Evolutionary conservation across 257 asterid species (phyloP).

Genomic region (Coffea eugenioides): DNA sequence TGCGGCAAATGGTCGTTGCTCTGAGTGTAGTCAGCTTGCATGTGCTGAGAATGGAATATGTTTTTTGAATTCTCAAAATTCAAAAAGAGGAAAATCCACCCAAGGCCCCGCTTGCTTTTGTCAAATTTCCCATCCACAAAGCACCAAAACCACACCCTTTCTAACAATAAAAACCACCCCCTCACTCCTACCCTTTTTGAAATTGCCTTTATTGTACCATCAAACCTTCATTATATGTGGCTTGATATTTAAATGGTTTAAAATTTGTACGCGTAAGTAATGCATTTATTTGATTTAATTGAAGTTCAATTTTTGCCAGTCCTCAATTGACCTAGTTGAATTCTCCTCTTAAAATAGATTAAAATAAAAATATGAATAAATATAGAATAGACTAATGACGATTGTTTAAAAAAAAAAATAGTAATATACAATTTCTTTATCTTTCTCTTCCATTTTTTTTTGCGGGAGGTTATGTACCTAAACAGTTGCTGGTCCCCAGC

Average conservation of each 20-base stretch:
- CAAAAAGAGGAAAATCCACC: constrained; percentile 9
- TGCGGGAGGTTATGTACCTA: not conserved
- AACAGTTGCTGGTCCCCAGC: constrained; percentile 23
- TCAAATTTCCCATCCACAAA: constrained; percentile 13
- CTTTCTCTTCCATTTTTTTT: not conserved
- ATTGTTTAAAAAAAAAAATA: too few relatives aligned
- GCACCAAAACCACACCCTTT: constrained; percentile 20
- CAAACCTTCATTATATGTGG: too few relatives aligned
- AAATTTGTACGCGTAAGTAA: too few relatives aligned
- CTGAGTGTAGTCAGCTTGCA: constrained; percentile 16
- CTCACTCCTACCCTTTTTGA: not conserved
- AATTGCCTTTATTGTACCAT: not conserved
- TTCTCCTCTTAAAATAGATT: too few relatives aligned
- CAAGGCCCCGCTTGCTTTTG: constrained; percentile 30
- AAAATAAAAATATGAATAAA: too few relatives aligned
- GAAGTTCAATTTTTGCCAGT: too few relatives aligned
- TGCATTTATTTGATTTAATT: too few relatives aligned
- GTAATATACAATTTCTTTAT: too few relatives aligned
- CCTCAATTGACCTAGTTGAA: too few relatives aligned
- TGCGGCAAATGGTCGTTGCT: constrained; percentile 28
- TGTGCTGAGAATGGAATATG: constrained; percentile 14
- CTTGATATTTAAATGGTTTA: too few relatives aligned
- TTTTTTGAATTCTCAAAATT: constrained; percentile 1
- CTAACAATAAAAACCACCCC: not conserved
- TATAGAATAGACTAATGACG: too few relatives aligned